Percentiles rank a stretch among this genome's conserved stretches.
These are phyloP conservation scores for Pulveroboletus sp. DNA, from an alignment of 768 basidiomycete species.

Conservation along the genomic window DNA sequence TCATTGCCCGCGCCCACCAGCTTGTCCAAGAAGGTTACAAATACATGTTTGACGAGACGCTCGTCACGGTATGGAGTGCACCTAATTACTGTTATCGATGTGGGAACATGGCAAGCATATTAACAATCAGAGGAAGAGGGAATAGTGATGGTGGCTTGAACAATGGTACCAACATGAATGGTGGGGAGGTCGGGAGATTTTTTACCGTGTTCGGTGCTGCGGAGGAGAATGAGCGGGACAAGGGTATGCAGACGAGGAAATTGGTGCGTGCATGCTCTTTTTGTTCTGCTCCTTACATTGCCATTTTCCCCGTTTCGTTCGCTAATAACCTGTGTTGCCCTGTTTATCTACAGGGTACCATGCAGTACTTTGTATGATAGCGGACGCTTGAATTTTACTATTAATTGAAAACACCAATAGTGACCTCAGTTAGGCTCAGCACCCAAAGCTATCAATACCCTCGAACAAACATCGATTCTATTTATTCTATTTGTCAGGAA, in stretches of 20 bases:
- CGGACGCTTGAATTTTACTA: slow-evolving; percentile 4
- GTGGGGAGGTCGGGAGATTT: slow-evolving; percentile 36
- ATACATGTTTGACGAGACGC: slow-evolving; percentile 91
- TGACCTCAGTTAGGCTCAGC: neutral
- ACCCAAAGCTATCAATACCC: too few relatives aligned
- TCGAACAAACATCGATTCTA: too few relatives aligned
- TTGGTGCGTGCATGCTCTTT: slow-evolving; percentile 46
- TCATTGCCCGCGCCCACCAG: slow-evolving; percentile 95
- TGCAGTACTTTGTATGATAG: slow-evolving; percentile 40
- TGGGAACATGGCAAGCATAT: slow-evolving; percentile 88
- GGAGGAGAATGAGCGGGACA: slow-evolving; percentile 83
- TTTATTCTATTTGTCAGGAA: too few relatives aligned
- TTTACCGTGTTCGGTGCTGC: slow-evolving; percentile 89
- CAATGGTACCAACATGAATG: slow-evolving; percentile 3
- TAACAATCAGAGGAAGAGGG: slow-evolving; percentile 74
- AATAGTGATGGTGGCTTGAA: slow-evolving; percentile 16
- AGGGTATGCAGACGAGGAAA: slow-evolving; percentile 68
- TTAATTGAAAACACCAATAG: neutral
- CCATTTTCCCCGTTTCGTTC: neutral
- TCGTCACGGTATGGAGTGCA: slow-evolving; percentile 92
- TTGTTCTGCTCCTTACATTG: neutral
- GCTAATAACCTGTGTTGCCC: neutral
- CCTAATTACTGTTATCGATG: slow-evolving; percentile 85
- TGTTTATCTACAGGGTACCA: slow-evolving; percentile 28
- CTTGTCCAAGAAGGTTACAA: slow-evolving; percentile 96